Percentiles rank a stretch among this genome's conserved stretches.
phyloP scores from a whole-genome alignment of 2,329 filamentous ascomycete species.

The Zymoseptoria passerinii region DNA sequence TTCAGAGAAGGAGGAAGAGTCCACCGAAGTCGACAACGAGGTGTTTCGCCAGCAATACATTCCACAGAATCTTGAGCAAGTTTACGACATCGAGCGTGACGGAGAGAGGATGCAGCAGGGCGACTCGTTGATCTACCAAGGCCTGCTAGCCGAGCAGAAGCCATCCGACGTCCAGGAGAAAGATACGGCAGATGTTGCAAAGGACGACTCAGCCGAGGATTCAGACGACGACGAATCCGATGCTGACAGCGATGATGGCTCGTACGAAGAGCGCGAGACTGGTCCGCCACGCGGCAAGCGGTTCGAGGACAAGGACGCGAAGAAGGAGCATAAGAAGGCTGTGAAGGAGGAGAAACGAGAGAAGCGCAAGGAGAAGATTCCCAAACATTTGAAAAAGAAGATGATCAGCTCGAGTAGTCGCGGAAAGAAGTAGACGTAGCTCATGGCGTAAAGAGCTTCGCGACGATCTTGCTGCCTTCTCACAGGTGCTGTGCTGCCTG shows the following conservation, averaged over 20 bases:
- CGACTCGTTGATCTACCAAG: conserved; percentile 72
- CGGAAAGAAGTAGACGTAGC: conserved; percentile 49
- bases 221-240: conserved; percentile 13
- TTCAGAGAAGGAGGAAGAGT: conserved; percentile 40
- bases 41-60: conserved; percentile 97
- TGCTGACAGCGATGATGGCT: background rate
- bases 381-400: conserved; percentile 91
- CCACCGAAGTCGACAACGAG: conserved; percentile 69
- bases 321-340: conserved; percentile 78
- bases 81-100: conserved; percentile 92
- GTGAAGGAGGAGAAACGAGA: conserved; percentile 95
- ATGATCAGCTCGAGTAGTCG: conserved; percentile 54
- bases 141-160: conserved; percentile 66
- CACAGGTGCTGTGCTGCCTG: too few relatives aligned
- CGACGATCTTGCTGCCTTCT: background rate
- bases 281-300: conserved; percentile 68
- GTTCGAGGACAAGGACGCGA: conserved; percentile 85
- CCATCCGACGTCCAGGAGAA: conserved; percentile 31
- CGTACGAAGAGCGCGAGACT: conserved; percentile 33
- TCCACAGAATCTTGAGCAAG: conserved; percentile 87
- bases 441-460: background rate
- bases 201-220: conserved; percentile 28
- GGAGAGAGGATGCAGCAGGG: conserved; percentile 67
- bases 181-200: conserved; percentile 29
- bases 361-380: conserved; percentile 89